Conservation (phyloP, 2,329 filamentous ascomycete genomes). For the Aspergillus quadrilineatus region DNA sequence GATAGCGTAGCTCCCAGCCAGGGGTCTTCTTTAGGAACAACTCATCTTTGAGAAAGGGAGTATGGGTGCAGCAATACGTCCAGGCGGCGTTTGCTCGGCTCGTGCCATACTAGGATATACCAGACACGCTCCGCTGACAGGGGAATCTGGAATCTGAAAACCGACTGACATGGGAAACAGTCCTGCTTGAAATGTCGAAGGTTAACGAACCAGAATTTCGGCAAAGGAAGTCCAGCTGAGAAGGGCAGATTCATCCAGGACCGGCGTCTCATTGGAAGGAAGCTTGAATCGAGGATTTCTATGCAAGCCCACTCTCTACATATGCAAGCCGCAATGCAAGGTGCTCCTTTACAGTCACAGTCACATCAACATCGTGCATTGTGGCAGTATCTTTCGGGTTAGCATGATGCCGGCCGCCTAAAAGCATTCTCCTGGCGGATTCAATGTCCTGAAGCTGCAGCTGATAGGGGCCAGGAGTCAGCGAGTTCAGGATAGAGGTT, state of each 20-base stretch:
- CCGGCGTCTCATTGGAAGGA: neutral
- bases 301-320: constrained; percentile 4
- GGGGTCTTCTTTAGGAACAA: neutral
- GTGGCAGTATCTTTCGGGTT: neutral
- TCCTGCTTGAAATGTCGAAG: neutral
- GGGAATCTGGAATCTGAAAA: neutral
- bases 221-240: neutral
- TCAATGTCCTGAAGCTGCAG: neutral
- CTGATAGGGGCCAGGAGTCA: neutral
- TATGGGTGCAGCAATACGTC: neutral
- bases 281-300: neutral
- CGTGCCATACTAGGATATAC: neutral
- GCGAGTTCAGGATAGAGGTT: neutral
- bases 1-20: too few species aligned
- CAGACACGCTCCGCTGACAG: neutral
- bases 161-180: neutral
- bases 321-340: constrained; percentile 6
- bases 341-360: constrained; percentile 4
- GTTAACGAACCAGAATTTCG: neutral
- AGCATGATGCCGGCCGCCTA: neutral
- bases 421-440: neutral
- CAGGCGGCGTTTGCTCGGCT: neutral
- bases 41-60: neutral
- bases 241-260: neutral
- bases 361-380: constrained; percentile 3